Conservation (phyloP, 345 rosid species). For the Sonneratia alba region DNA sequence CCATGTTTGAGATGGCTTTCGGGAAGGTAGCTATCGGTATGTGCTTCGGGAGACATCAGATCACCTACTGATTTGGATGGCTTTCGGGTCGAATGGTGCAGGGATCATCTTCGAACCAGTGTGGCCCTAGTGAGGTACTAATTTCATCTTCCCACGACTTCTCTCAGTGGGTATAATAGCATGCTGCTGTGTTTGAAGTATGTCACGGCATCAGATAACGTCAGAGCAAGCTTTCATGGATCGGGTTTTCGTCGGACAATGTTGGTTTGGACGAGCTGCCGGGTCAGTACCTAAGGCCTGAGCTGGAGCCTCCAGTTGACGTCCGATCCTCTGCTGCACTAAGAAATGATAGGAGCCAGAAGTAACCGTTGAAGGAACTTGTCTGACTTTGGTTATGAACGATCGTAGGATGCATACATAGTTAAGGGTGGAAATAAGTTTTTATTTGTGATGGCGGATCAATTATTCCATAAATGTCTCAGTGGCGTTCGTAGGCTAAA, state of each 20-base stretch:
- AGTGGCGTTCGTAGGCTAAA: not conserved
- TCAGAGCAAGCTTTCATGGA: too few species aligned
- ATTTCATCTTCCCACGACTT: not conserved
- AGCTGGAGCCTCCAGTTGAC: slow-evolving; percentile 62
- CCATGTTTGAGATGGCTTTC: slow-evolving; percentile 81
- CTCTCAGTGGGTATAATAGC: too few species aligned
- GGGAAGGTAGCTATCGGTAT: slow-evolving; percentile 84
- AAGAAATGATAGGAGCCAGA: slow-evolving; percentile 21
- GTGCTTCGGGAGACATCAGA: slow-evolving; percentile 74
- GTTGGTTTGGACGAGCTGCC: slow-evolving; percentile 24
- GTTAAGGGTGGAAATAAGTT: not conserved
- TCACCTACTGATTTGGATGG: slow-evolving; percentile 91
- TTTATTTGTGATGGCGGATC: too few species aligned
- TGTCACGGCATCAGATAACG: too few species aligned
- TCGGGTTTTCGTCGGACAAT: too few species aligned
- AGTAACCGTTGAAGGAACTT: not conserved
- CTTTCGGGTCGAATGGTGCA: slow-evolving; percentile 92
- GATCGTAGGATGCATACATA: not conserved
- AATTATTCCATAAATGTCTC: too few species aligned
- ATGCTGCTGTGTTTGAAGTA: too few species aligned
- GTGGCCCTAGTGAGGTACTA: slow-evolving; percentile 91
- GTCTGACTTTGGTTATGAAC: not conserved
- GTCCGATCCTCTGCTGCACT: slow-evolving; percentile 59
- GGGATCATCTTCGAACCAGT: slow-evolving; percentile 98
- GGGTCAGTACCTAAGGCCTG: slow-evolving; percentile 48